Evolutionary conservation across 768 basidiomycete species (phyloP).

Genomic region (Mycena epipterygia): DNA sequence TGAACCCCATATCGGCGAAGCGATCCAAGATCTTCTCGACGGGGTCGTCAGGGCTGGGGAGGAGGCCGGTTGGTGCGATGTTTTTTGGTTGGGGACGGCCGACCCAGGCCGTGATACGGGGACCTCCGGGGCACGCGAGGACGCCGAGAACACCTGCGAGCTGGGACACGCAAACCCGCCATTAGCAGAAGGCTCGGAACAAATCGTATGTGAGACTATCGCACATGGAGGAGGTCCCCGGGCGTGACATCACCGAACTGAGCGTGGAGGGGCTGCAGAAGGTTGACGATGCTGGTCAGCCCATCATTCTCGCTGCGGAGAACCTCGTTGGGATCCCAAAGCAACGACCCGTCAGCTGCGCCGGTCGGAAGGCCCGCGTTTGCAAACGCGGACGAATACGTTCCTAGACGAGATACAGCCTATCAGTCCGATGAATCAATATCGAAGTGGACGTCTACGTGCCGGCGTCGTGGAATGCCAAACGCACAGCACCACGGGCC

Average conservation of each 20-base stretch:
- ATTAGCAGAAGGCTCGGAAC: neutral
- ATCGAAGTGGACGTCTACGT: neutral
- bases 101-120: conserved; percentile 26
- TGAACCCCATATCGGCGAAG: conserved; percentile 35
- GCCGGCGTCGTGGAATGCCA: conserved; percentile 38
- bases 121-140: conserved; percentile 35
- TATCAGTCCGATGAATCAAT: neutral
- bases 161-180: neutral
- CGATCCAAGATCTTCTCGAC: conserved; percentile 12
- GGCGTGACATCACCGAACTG: conserved; percentile 34
- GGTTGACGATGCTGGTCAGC: conserved; percentile 21
- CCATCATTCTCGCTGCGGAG: conserved; percentile 31
- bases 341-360: conserved; percentile 31
- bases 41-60: conserved; percentile 24
- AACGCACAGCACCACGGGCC: conserved; percentile 23
- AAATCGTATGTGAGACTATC: neutral
- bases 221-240: conserved; percentile 35
- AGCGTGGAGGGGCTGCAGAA: conserved; percentile 26
- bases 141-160: conserved; percentile 32
- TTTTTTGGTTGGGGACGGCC: conserved; percentile 24
- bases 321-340: conserved; percentile 25
- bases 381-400: conserved; percentile 17
- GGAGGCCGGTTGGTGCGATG: conserved; percentile 18
- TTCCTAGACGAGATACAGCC: neutral
- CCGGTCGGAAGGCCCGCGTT: conserved; percentile 21